Base-by-base conservation (phyloP, 75 land plant genomes). In the Azolla pinnata region DNA sequence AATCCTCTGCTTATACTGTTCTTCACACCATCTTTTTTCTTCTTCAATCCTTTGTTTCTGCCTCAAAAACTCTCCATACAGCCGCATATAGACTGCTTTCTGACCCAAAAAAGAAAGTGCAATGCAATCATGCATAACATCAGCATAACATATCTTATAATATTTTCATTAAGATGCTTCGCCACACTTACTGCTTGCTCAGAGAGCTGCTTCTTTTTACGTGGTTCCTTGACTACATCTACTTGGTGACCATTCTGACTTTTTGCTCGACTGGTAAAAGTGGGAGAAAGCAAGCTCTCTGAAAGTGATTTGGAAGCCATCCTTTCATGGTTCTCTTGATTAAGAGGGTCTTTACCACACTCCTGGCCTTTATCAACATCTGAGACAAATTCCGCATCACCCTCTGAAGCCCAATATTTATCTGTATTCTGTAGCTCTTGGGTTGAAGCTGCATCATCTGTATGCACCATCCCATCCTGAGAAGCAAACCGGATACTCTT, bases 71-170 rank as follows among this genome's bases (percentile, higher is more conserved):
- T 73, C 75, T 5, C 61, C 51, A 57, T 73, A 64, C 0, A 73
- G 60, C 21, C 75, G 57, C 70, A 73, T 61, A 28, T 60, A 73
- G 5, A 73, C 60, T 44, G 75, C 64, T 29, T 61, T 66, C 70
- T 66, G 65, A 12, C 54, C 29, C 24, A 18, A 18, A 46, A 46
- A 46, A 17, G n/a, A n/a, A n/a, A 4, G 21, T 17, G 17, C 4
- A 46, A 46, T 14, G 21, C 42, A 46, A 46, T 46, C n/a, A 46
- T 14, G n/a, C n/a, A n/a, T n/a, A n/a, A n/a, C n/a, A n/a, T n/a
- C n/a, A n/a, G n/a, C n/a, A n/a, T 46, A 46, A 3, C 17, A 4
- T 4, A 17, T 46, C 49, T 14, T 2, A n/a, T n/a, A n/a, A n/a
- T n/a, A 46, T 4, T 46, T 23, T 46, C 49, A 46, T 18, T 4